These are phyloP conservation scores for Lentinula sp. DNA, from an alignment of 768 basidiomycete species.

Conservation along the genomic window DNA sequence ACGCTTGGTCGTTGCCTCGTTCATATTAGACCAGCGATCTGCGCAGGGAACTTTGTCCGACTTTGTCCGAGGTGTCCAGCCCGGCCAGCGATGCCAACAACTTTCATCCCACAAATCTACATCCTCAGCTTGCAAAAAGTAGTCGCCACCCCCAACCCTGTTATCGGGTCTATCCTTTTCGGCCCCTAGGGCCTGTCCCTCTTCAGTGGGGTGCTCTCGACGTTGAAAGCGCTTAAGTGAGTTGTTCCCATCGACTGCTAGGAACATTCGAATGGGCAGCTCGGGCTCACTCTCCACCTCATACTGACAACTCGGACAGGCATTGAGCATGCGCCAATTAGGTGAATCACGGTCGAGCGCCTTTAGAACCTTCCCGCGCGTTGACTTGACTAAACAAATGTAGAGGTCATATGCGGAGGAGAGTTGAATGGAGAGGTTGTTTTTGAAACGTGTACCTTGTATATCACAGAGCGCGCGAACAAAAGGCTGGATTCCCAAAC, in stretches of 20 bases:
- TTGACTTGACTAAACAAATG: background rate
- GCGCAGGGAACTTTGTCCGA: no score
- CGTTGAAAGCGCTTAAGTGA: slow-evolving; percentile 9
- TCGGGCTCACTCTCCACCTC: slow-evolving; percentile 7
- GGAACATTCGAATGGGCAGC: slow-evolving; percentile 3
- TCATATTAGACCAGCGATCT: no score
- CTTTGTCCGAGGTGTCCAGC: no score
- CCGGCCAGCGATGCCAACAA: no score
- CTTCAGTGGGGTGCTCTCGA: background rate
- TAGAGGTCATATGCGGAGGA: slow-evolving; percentile 10
- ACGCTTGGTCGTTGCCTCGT: no score
- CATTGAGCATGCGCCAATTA: slow-evolving; percentile 10
- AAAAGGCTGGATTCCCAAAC: slow-evolving; percentile 15
- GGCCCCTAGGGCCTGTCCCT: background rate
- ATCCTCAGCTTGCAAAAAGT: slow-evolving; percentile 12
- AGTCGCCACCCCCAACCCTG: slow-evolving; percentile 9
- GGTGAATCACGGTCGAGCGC: slow-evolving; percentile 5
- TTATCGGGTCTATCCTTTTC: slow-evolving; percentile 10
- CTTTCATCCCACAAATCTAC: slow-evolving; percentile 17
- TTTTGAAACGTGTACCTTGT: slow-evolving; percentile 5
- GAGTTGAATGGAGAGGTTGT: slow-evolving; percentile 2
- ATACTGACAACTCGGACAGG: slow-evolving; percentile 11
- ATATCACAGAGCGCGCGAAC: slow-evolving; percentile 14
- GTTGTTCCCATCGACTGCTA: slow-evolving; percentile 12
- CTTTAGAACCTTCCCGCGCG: background rate